phyloP scores from a whole-genome alignment of 2,329 filamentous ascomycete genomes.

The Aspergillus sp. region DNA sequence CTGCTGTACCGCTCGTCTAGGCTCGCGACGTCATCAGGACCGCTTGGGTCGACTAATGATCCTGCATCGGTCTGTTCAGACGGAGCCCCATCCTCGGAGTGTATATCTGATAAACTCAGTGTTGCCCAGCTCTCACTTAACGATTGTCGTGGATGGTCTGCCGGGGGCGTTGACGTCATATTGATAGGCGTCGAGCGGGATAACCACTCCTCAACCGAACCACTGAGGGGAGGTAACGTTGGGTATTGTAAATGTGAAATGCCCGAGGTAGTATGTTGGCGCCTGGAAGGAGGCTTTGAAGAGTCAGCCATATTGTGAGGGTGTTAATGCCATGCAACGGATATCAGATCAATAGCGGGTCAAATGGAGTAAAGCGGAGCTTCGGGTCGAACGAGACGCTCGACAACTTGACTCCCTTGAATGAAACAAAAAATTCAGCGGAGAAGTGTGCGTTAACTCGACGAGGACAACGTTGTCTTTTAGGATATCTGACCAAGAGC shows the following conservation, averaged over 20 bases:
- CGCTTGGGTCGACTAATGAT: conserved; percentile 45
- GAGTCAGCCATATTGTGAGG: conserved; percentile 38
- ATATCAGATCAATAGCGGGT: conserved; percentile 17
- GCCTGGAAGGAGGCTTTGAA: conserved; percentile 33
- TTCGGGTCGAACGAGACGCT: conserved; percentile 18
- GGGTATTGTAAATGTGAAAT: conserved; percentile 40
- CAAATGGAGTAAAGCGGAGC: conserved; percentile 18
- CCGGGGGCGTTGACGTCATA: conserved; percentile 39
- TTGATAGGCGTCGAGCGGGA: conserved; percentile 42
- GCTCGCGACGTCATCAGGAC: conserved; percentile 46
- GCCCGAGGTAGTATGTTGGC: conserved; percentile 25
- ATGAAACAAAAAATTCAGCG: conserved; percentile 13
- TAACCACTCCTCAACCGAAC: conserved; percentile 42
- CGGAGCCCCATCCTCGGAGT: conserved; percentile 46
- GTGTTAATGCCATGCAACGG: conserved; percentile 22
- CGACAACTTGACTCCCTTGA: conserved; percentile 15
- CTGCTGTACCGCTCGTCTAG: conserved; percentile 39
- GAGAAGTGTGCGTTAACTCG: conserved; percentile 20
- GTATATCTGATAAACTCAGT: conserved; percentile 43
- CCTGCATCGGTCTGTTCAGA: conserved; percentile 46
- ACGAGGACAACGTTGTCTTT: conserved; percentile 7
- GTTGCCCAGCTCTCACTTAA: conserved; percentile 50
- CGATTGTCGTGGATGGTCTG: conserved; percentile 29
- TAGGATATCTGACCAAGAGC: conserved; percentile 7
- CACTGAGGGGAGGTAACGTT: conserved; percentile 40